Conservation (phyloP, 257 asterid species). For the Galeopsis tetrahit region DNA sequence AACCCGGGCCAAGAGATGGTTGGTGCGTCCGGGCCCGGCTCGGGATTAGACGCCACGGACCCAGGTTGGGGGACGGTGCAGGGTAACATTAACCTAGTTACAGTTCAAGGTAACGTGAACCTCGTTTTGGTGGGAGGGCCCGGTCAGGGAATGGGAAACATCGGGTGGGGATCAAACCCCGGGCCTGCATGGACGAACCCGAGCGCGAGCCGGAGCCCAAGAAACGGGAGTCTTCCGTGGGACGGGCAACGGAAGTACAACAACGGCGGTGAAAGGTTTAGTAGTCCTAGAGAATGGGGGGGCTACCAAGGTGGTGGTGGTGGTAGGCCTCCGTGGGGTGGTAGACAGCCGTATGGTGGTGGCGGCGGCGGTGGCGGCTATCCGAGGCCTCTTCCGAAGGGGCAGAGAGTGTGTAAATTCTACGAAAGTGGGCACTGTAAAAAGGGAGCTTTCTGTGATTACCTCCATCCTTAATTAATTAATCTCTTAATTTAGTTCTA, state of each 20-base stretch:
- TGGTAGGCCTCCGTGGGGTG: conserved; percentile 71
- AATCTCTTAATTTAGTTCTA: no score
- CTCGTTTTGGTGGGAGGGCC: conserved; percentile 68
- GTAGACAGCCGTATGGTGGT: conserved; percentile 65
- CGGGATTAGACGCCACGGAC: conserved; percentile 52
- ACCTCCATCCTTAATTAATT: conserved; percentile 67
- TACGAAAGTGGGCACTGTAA: conserved; percentile 89
- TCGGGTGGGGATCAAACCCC: conserved; percentile 53
- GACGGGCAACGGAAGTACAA: conserved; percentile 69
- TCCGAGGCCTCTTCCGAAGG: conserved; percentile 66
- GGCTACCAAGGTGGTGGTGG: conserved; percentile 54
- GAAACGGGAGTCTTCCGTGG: conserved; percentile 58
- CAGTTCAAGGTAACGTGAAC: conserved; percentile 71
- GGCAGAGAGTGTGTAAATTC: conserved; percentile 87
- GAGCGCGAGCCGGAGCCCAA: conserved; percentile 48
- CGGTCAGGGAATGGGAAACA: conserved; percentile 58
- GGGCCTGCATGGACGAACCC: conserved; percentile 68
- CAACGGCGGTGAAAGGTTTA: conserved; percentile 54
- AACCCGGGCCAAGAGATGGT: conserved; percentile 43
- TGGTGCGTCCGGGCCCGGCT: conserved; percentile 37
- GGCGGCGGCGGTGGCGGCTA: conserved; percentile 53
- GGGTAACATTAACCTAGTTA: conserved; percentile 71
- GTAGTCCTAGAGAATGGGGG: conserved; percentile 70
- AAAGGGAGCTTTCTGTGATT: conserved; percentile 91
- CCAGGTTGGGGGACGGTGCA: conserved; percentile 63